Conservation (phyloP, 73 alveolate genomes). For the Paramecium caudatum region DNA sequence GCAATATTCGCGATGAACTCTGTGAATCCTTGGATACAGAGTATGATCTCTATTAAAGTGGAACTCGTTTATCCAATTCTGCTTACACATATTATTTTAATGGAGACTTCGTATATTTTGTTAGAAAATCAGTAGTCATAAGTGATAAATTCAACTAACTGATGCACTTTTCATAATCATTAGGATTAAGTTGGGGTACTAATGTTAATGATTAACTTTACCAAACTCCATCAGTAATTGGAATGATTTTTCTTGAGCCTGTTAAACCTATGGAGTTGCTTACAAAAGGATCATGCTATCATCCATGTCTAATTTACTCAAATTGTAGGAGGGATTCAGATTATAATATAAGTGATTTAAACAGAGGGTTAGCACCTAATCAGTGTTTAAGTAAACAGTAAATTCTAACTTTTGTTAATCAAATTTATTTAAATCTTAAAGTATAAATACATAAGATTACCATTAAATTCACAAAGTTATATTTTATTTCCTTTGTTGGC, state of each 20-base stretch:
- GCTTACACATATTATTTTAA: neutral
- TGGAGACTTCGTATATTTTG: constrained; percentile 24
- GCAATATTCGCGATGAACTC: constrained; percentile 57
- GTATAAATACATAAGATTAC: neutral
- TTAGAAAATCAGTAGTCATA: constrained; percentile 37
- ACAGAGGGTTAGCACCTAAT: constrained; percentile 57
- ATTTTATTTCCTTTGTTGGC: constrained; percentile 65
- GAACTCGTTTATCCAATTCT: constrained; percentile 53
- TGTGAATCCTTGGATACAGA: constrained; percentile 63
- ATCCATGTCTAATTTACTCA: constrained; percentile 39
- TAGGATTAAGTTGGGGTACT: constrained; percentile 13
- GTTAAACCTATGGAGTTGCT: constrained; percentile 52
- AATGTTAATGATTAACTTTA: neutral
- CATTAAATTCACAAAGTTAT: constrained; percentile 68
- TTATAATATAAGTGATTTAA: constrained; percentile 55
- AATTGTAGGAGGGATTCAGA: constrained; percentile 49
- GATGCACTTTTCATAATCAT: constrained; percentile 35
- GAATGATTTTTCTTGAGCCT: constrained; percentile 68
- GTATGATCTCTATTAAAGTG: constrained; percentile 50
- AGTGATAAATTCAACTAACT: neutral
- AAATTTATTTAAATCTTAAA: constrained; percentile 49
- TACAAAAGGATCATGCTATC: constrained; percentile 42
- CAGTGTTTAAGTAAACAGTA: constrained; percentile 72
- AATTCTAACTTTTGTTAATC: constrained; percentile 71
- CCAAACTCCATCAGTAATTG: constrained; percentile 53